A percentile compares a stretch with the other conserved stretches of the same genome.
These are phyloP conservation scores for Erythrophleum ivorense DNA, from an alignment of 331 rosid genomes.

Conservation along the genomic window DNA sequence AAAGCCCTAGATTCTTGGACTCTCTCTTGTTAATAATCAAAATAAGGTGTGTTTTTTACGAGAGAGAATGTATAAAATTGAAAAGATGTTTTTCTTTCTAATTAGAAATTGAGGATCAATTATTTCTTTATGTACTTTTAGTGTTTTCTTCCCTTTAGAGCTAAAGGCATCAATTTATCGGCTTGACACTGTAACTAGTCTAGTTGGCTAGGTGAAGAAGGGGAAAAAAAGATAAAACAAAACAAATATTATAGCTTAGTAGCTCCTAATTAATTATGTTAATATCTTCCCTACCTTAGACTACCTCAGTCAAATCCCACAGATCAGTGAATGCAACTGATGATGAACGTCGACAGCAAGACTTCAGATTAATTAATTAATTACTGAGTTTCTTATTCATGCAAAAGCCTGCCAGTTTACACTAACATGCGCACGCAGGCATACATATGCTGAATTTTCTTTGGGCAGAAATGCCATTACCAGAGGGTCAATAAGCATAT, in stretches of 20 bases:
- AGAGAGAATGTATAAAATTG: neutral
- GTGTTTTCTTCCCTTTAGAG: neutral
- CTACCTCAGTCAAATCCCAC: neutral
- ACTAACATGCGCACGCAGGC: neutral
- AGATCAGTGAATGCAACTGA: slow-evolving; percentile 24
- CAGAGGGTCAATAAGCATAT: neutral
- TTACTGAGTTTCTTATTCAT: neutral
- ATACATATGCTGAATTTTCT: neutral
- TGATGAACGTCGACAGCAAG: slow-evolving; percentile 12
- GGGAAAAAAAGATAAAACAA: neutral
- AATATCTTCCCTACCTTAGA: neutral
- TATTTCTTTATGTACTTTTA: neutral
- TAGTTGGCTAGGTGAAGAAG: neutral
- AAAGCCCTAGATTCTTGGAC: neutral
- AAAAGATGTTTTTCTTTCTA: neutral
- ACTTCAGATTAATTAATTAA: slow-evolving; percentile 12
- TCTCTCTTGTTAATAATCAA: neutral
- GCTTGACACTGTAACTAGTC: slow-evolving; percentile 1
- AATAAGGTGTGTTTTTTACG: neutral
- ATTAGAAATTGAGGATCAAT: neutral
- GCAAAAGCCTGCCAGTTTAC: neutral
- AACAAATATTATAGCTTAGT: neutral
- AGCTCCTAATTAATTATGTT: neutral
- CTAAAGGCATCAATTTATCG: neutral
- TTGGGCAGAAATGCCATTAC: neutral